Evolutionary conservation across 2,329 filamentous ascomycete genomes (phyloP).

Genomic region (Botrytis porri): DNA sequence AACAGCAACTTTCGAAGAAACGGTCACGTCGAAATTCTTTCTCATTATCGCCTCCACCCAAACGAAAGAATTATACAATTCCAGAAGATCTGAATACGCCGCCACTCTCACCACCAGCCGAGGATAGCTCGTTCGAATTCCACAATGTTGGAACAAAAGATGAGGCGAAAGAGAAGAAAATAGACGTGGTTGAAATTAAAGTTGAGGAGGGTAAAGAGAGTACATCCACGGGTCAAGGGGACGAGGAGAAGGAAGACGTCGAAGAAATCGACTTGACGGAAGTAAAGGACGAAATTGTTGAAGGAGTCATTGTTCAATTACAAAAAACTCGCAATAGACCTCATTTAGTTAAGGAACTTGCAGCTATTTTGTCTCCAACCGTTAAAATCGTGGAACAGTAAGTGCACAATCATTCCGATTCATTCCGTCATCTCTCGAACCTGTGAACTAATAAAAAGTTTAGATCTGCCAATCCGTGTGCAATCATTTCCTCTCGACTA

Average conservation of each 20-base stretch:
- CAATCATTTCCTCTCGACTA: conserved; percentile 90
- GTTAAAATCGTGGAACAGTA: conserved; percentile 90
- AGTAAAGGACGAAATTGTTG: conserved; percentile 93
- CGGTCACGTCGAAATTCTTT: conserved; percentile 62
- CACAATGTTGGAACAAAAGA: background rate
- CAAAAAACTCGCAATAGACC: conserved; percentile 88
- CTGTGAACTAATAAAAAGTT: conserved; percentile 29
- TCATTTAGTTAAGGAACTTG: conserved; percentile 91
- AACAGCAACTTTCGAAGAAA: conserved; percentile 60
- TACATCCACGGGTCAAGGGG: conserved; percentile 24
- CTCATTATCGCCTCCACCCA: conserved; percentile 46
- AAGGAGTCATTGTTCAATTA: conserved; percentile 82
- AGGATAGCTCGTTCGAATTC: conserved; percentile 28
- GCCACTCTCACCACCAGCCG: conserved; percentile 67
- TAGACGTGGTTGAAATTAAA: background rate
- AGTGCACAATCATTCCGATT: conserved; percentile 41
- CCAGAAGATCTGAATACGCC: conserved; percentile 54
- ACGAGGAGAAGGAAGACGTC: conserved; percentile 31
- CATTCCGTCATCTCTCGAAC: conserved; percentile 27
- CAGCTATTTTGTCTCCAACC: conserved; percentile 70
- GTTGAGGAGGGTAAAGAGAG: background rate
- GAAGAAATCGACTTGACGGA: conserved; percentile 72
- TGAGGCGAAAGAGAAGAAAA: background rate
- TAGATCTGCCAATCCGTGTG: conserved; percentile 93
- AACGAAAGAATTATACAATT: conserved; percentile 26